Base-by-base conservation (phyloP, 2,329 filamentous ascomycete species). In the Neoarthrinium moseri region DNA sequence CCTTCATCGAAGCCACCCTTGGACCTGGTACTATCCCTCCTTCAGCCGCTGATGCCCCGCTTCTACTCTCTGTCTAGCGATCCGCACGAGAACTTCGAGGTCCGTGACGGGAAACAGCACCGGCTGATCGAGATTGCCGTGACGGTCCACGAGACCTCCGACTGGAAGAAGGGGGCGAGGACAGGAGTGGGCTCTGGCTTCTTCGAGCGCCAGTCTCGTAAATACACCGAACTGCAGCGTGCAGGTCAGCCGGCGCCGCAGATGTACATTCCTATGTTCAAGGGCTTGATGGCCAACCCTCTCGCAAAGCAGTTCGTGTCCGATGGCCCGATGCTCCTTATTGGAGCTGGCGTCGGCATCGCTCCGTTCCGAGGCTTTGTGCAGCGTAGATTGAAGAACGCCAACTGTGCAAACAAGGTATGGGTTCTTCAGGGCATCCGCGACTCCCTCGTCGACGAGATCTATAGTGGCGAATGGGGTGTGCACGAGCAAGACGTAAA, bases 31-130 rank as follows among this genome's bases (percentile, higher is more conserved):
- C 78, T 96, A 27, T 88, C 87, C 3, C 80, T 87, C 34, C 80
- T 96, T 43, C 88, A 87, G 58, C 87, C 89, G 39, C 78, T 97
- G 42, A 97, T 97, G 92, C 94, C 94, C 3, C 88, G 94, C 49
- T 99, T 99, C 74, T 99, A 99, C 73, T 97, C 92, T 4, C 83
- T 99, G 12, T 96, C 91, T 44, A 96, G 96, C 65, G 94, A 99
- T 60, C 94, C 94, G 0, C 89, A 94, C 53, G 83, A 95, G 55
- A 78, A 77, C 6, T 87, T 80, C 50, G 79, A 80, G 51, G 78
- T 84, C 18, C 80, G 83, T 51, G 86, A 87, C 52, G 80, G 82
- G 30, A 81, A 86, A 52, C 79, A 81, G 55, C 87, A 88, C 53
- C 87, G 91, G 23, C 72, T 97, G 49, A 85, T 99, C 58, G 94